Conservation (phyloP, 2,329 filamentous ascomycete genomes). For the Calonectria henricotiae region DNA sequence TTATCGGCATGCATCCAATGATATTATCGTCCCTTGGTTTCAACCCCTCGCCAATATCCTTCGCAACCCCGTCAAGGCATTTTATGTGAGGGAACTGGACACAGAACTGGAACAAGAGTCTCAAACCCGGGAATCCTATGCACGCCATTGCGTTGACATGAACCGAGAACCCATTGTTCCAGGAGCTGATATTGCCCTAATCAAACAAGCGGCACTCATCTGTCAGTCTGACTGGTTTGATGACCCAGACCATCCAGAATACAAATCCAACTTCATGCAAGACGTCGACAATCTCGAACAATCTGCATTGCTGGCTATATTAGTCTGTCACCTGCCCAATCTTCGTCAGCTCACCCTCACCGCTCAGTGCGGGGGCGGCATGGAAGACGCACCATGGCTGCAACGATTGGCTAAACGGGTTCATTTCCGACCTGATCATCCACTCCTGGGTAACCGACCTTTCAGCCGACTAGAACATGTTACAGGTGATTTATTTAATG, state of each 20-base stretch:
- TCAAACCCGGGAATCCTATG: background rate
- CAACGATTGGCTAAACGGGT: background rate
- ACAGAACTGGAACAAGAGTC: background rate
- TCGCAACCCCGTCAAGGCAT: background rate
- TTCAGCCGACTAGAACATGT: background rate
- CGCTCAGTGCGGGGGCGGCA: background rate
- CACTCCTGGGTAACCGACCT: background rate
- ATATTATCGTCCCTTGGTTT: background rate
- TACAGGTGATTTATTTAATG: background rate
- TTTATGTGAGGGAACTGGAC: background rate
- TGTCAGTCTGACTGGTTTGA: slow-evolving; percentile 7
- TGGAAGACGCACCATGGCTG: background rate
- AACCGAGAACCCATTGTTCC: background rate
- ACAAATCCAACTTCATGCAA: background rate
- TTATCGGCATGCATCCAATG: background rate
- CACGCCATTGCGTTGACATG: background rate
- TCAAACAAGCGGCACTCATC: background rate
- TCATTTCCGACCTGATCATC: no score
- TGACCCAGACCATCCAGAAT: background rate
- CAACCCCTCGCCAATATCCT: background rate
- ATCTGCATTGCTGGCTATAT: slow-evolving; percentile 1
- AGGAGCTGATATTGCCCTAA: background rate
- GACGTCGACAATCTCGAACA: background rate
- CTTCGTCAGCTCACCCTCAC: background rate
- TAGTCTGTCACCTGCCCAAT: background rate